Percentiles rank a stretch among this genome's conserved stretches.
Evolutionary conservation across 768 basidiomycete genomes (phyloP).

Genomic region (Clitopilus passeckerianus): DNA sequence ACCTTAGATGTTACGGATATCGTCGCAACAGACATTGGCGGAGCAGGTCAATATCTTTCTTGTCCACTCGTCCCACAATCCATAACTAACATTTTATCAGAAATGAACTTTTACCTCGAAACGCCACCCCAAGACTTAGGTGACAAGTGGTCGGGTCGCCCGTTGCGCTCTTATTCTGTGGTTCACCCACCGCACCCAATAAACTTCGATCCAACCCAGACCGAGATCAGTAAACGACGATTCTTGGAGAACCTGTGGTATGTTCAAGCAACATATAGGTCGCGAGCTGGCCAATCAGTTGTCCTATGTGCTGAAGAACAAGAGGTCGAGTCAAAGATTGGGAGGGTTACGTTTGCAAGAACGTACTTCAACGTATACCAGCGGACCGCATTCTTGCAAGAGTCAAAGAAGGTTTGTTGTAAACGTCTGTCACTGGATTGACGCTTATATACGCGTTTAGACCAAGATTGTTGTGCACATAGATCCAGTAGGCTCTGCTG

Average conservation of each 20-base stretch:
- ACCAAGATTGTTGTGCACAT: slow-evolving; percentile 87
- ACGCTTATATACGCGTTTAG: slow-evolving; percentile 30
- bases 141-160: slow-evolving; percentile 84
- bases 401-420: slow-evolving; percentile 65
- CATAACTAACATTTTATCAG: slow-evolving; percentile 29
- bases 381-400: slow-evolving; percentile 71
- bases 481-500: slow-evolving; percentile 69
- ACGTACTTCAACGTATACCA: slow-evolving; percentile 92
- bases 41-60: slow-evolving; percentile 53
- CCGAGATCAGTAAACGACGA: slow-evolving; percentile 65
- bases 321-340: slow-evolving; percentile 67
- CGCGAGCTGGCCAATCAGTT: slow-evolving; percentile 68
- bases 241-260: slow-evolving; percentile 91
- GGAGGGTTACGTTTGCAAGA: slow-evolving; percentile 60
- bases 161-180: slow-evolving; percentile 74
- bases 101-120: slow-evolving; percentile 83
- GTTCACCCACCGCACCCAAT: slow-evolving; percentile 70
- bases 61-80: not conserved
- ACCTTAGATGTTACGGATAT: slow-evolving; percentile 83
- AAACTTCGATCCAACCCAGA: slow-evolving; percentile 61
- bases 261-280: slow-evolving; percentile 77
- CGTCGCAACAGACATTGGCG: slow-evolving; percentile 80
- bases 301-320: slow-evolving; percentile 66
- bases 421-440: slow-evolving; percentile 3
- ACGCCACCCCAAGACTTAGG: slow-evolving; percentile 75